Percentiles rank a stretch among this genome's conserved stretches.
Evolutionary conservation across 371 early-diverging fungal genomes (phyloP).

Genomic region (Apophysomyces trapeziformis): DNA sequence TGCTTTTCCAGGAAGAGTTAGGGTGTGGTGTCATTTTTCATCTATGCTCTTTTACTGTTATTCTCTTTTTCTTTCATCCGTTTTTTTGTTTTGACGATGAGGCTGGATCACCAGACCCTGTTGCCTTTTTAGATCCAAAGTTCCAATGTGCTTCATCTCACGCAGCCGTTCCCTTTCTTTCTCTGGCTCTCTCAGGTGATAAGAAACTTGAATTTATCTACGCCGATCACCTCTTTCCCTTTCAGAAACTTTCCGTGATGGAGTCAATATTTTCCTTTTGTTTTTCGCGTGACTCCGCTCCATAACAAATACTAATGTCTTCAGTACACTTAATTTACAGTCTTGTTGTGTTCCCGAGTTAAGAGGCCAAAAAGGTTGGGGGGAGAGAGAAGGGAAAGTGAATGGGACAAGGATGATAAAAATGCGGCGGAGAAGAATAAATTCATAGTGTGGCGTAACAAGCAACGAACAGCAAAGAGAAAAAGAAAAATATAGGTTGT

Average conservation of each 20-base stretch:
- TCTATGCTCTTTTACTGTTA: conserved; percentile 2
- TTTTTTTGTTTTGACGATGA: background rate
- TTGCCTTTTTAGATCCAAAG: too few species aligned
- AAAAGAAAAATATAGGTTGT: background rate
- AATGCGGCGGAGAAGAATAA: background rate
- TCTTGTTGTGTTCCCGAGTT: background rate
- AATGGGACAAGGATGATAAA: background rate
- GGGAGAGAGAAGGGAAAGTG: background rate
- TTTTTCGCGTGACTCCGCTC: background rate
- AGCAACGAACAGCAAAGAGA: background rate
- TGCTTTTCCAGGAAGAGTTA: background rate
- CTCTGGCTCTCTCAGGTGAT: background rate
- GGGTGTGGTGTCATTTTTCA: background rate
- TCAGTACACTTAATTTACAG: background rate
- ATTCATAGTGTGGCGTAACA: background rate
- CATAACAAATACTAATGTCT: background rate
- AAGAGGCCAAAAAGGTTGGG: background rate
- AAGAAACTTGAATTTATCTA: background rate
- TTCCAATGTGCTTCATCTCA: background rate
- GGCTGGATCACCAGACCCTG: too few species aligned
- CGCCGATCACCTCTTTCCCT: conserved; percentile 5
- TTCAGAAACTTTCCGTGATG: background rate
- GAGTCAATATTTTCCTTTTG: background rate
- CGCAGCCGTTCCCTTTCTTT: background rate
- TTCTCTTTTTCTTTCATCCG: background rate